Base-by-base conservation (phyloP, 2,329 filamentous ascomycete species). In the Aureobasidium musti region DNA sequence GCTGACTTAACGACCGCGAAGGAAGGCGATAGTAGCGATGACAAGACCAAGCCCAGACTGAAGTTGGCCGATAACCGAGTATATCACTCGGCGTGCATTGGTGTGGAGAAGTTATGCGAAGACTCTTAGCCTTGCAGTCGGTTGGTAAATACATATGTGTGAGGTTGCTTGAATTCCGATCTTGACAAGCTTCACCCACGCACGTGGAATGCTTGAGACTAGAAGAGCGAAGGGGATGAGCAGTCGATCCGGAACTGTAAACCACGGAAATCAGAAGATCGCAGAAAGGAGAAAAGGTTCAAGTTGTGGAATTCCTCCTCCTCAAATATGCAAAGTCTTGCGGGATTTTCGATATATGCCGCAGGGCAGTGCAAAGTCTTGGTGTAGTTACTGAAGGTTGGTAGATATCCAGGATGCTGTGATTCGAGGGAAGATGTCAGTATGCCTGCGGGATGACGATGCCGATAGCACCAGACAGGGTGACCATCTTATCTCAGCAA, bases 351-450 rank as follows among this genome's bases (percentile, higher is more conserved):
- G 59, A 13, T 49, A 64, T 49, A 54, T 63, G 45, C 59, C 59
- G 49, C 61, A 54, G 35, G 49, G 61, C 61, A 49, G 61, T 64
- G 61, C 61, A 64, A 64, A 26, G 19, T 5, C 45, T 63, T 52
- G 45, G 59, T 50, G n/a, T 30, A 10, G 21, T 39, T 8, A 10
- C 43, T 47, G 26, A 21, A 21, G 2, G 21, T 13, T 21, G 57
- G 26, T 37, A n/a, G 28, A 23, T 13, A 17, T n/a, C 30, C 28
- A 47, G 35, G 28, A 60, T 28, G 39, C 45, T 23, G 33, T 21
- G 10, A 52, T 13, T 41, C 14, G 17, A 11, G 21, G 33, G 57
- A 37, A 61, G 21, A 5, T 37, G 6, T 61, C 45, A 63, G 59
- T 4, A 63, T 63, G 59, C 41, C 33, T 30, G 45, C 59, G 59